A percentile compares a stretch with the other conserved stretches of the same genome.
phyloP scores from a whole-genome alignment of 2,329 filamentous ascomycete species.

The Cytospora piceae region DNA sequence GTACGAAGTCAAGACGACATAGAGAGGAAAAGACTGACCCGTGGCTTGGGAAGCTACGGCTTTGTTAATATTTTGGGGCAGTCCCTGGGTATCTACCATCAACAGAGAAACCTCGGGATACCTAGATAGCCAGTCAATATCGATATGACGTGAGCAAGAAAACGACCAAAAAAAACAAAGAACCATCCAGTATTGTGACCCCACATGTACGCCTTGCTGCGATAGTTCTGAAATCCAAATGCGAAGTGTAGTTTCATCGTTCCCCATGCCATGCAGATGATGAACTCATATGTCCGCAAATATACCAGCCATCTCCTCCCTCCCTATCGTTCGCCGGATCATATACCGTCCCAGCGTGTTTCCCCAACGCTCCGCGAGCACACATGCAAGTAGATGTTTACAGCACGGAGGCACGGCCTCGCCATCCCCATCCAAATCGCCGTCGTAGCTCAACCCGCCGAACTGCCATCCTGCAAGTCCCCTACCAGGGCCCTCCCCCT shows the following conservation, averaged over 20 bases:
- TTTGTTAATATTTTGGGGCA: slow-evolving; percentile 35
- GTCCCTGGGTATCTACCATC: slow-evolving; percentile 24
- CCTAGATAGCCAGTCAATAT: slow-evolving; percentile 19
- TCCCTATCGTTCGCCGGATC: slow-evolving; percentile 56
- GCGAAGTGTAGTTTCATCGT: neutral
- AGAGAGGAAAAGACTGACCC: slow-evolving; percentile 29
- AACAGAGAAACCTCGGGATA: slow-evolving; percentile 21
- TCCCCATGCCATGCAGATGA: too few relatives aligned
- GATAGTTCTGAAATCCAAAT: neutral
- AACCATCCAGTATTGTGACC: neutral
- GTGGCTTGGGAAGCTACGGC: slow-evolving; percentile 26
- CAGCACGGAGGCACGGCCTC: slow-evolving; percentile 62
- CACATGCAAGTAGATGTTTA: slow-evolving; percentile 87
- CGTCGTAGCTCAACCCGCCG: slow-evolving; percentile 53
- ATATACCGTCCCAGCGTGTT: slow-evolving; percentile 60
- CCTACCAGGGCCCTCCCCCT: slow-evolving; percentile 9
- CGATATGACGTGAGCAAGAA: slow-evolving; percentile 28
- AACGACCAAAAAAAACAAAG: slow-evolving; percentile 1
- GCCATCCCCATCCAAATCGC: slow-evolving; percentile 35
- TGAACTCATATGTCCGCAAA: slow-evolving; percentile 47
- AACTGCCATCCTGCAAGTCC: slow-evolving; percentile 44
- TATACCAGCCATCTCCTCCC: slow-evolving; percentile 75
- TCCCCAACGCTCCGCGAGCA: slow-evolving; percentile 70
- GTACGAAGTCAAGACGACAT: slow-evolving; percentile 35
- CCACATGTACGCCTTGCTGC: neutral